phyloP scores from a whole-genome alignment of 2,329 filamentous ascomycete genomes.

The Knoxdaviesia capensis region DNA sequence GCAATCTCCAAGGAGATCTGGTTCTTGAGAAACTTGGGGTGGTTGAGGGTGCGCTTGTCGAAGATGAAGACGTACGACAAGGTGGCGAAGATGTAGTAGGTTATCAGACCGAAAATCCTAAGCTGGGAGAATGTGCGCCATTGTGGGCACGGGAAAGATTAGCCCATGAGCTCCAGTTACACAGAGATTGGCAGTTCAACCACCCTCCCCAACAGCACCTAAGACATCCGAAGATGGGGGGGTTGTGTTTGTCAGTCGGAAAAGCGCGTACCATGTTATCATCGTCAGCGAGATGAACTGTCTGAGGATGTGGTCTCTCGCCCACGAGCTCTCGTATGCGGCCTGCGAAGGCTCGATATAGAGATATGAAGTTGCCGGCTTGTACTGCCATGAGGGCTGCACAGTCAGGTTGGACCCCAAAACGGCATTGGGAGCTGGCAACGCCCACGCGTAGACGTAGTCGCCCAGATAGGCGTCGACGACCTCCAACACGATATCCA shows the following conservation, averaged over 20 bases:
- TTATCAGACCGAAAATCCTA: slow-evolving; percentile 66
- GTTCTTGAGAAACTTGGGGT: slow-evolving; percentile 90
- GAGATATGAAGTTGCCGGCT: slow-evolving; percentile 53
- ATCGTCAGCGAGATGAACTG: slow-evolving; percentile 60
- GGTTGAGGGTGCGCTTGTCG: slow-evolving; percentile 72
- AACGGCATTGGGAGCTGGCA: slow-evolving; percentile 39
- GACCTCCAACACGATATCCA: slow-evolving; percentile 85
- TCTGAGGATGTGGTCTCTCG: slow-evolving; percentile 57
- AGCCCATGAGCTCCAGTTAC: neutral
- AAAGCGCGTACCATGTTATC: slow-evolving; percentile 55
- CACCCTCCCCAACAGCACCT: too few species aligned
- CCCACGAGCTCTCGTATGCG: slow-evolving; percentile 61
- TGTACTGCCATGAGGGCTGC: slow-evolving; percentile 34
- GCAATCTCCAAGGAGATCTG: slow-evolving; percentile 73
- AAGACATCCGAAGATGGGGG: too few species aligned
- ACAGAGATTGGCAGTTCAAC: neutral
- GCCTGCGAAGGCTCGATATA: slow-evolving; percentile 49
- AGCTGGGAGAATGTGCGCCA: neutral
- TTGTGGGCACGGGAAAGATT: neutral
- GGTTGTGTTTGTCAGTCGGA: neutral
- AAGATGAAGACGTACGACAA: slow-evolving; percentile 80
- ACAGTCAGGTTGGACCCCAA: slow-evolving; percentile 28
- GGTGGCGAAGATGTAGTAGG: slow-evolving; percentile 71
- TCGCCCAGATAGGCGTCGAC: slow-evolving; percentile 70
- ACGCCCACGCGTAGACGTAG: slow-evolving; percentile 49